A percentile compares a stretch with the other conserved stretches of the same genome.
These are phyloP conservation scores for Zostera marina DNA, from an alignment of 116 monocot genomes.

Conservation along the genomic window DNA sequence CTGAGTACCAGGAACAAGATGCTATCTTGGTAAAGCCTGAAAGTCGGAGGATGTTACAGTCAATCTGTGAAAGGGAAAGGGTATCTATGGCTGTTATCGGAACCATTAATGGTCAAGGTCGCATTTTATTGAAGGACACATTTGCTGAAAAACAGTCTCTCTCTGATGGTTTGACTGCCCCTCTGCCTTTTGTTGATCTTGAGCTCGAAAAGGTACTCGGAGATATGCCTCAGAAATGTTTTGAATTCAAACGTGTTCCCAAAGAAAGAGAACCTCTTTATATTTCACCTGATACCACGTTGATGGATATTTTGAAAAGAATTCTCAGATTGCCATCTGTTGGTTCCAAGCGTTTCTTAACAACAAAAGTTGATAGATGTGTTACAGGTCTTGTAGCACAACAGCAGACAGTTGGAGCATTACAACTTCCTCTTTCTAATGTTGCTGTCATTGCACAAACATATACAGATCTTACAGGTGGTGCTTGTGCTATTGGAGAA, in stretches of 20 bases:
- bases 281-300: constrained; percentile 47
- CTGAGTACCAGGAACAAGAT: constrained; percentile 98
- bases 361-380: constrained; percentile 95
- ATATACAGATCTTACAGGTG: constrained; percentile 61
- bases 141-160: constrained; percentile 24
- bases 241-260: constrained; percentile 39
- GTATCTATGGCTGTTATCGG: constrained; percentile 96
- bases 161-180: constrained; percentile 31
- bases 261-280: constrained; percentile 36
- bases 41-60: constrained; percentile 31
- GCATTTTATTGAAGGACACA: constrained; percentile 53
- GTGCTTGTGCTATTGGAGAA: constrained; percentile 90
- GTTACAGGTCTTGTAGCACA: constrained; percentile 94
- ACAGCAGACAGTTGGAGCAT: constrained; percentile 88
- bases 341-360: constrained; percentile 90
- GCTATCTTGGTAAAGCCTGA: constrained; percentile 76
- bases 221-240: constrained; percentile 92
- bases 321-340: constrained; percentile 74
- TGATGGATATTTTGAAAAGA: constrained; percentile 58
- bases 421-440: constrained; percentile 83
- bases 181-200: constrained; percentile 64
- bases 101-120: constrained; percentile 55
- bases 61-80: constrained; percentile 79
- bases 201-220: constrained; percentile 89
- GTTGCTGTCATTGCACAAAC: constrained; percentile 91